These are phyloP conservation scores for Pythium scleroteichum DNA, from an alignment of 352 stramenopile species.

Conservation along the genomic window DNA sequence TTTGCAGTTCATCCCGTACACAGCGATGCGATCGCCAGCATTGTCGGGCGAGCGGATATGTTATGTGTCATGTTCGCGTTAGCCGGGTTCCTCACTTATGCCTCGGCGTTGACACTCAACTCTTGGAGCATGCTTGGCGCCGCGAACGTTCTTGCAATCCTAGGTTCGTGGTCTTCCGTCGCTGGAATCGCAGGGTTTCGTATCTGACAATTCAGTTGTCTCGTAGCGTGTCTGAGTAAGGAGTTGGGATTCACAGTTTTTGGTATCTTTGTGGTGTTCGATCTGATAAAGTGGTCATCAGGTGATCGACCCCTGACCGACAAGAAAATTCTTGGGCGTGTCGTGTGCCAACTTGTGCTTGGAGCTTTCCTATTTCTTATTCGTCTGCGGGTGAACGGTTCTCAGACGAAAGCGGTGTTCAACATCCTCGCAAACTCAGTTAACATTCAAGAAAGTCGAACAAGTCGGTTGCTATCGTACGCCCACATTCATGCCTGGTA, in stretches of 20 bases:
- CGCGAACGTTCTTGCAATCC: slow-evolving; percentile 14
- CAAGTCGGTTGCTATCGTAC: slow-evolving; percentile 69
- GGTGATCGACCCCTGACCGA: not conserved
- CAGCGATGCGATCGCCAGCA: slow-evolving; percentile 87
- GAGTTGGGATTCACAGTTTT: slow-evolving; percentile 88
- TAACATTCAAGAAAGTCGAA: slow-evolving; percentile 39
- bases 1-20: slow-evolving; percentile 93
- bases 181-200: not conserved
- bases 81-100: slow-evolving; percentile 49
- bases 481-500: slow-evolving; percentile 88
- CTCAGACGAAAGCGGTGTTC: slow-evolving; percentile 72
- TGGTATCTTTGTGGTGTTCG: slow-evolving; percentile 69
- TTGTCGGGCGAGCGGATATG: slow-evolving; percentile 91
- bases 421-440: slow-evolving; percentile 89
- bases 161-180: slow-evolving; percentile 22
- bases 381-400: slow-evolving; percentile 71
- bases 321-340: slow-evolving; percentile 20
- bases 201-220: not conserved
- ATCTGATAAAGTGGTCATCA: slow-evolving; percentile 28
- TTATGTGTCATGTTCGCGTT: slow-evolving; percentile 77
- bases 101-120: too few relatives aligned
- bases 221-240: slow-evolving; percentile 73
- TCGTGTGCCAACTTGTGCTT: slow-evolving; percentile 11
- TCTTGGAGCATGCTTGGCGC: slow-evolving; percentile 13
- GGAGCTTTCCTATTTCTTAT: slow-evolving; percentile 1